phyloP scores from a whole-genome alignment of 768 basidiomycete species.

The Naganishia antarctica region DNA sequence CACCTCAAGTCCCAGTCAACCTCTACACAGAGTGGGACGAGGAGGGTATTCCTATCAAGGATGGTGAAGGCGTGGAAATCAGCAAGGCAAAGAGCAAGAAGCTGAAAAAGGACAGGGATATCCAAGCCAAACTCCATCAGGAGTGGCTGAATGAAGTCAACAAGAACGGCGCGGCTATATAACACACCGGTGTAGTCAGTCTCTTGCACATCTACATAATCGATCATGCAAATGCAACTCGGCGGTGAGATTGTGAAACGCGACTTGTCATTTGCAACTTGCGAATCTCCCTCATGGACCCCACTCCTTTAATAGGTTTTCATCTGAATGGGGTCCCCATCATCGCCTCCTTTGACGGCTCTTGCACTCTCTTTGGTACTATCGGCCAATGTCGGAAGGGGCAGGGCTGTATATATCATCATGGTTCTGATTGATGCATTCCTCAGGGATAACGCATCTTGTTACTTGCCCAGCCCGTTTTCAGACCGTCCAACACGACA shows the following conservation, averaged over 20 bases:
- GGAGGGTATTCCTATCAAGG: conserved; percentile 75
- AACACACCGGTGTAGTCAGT: too few relatives aligned
- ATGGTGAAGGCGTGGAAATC: conserved; percentile 74
- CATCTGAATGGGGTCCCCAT: not conserved
- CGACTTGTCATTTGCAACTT: too few relatives aligned
- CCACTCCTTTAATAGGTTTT: not conserved
- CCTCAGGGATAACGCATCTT: too few relatives aligned
- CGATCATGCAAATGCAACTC: too few relatives aligned
- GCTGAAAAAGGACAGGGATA: conserved; percentile 64
- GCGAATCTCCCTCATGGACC: too few relatives aligned
- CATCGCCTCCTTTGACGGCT: not conserved
- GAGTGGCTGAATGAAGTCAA: conserved; percentile 53
- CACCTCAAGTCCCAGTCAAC: conserved; percentile 68
- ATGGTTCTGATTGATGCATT: too few relatives aligned
- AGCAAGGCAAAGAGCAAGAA: conserved; percentile 77
- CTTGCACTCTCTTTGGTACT: not conserved
- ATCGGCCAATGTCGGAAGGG: too few relatives aligned
- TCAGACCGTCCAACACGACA: conserved; percentile 10
- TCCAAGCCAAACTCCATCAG: conserved; percentile 73
- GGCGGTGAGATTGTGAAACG: too few relatives aligned
- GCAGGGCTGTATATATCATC: too few relatives aligned
- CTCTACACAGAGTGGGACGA: conserved; percentile 80
- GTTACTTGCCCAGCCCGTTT: not conserved
- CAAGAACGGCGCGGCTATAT: conserved; percentile 14
- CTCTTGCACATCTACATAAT: too few relatives aligned